Conservation (phyloP, 2,329 filamentous ascomycete species). For the Stemphylium beticola region DNA sequence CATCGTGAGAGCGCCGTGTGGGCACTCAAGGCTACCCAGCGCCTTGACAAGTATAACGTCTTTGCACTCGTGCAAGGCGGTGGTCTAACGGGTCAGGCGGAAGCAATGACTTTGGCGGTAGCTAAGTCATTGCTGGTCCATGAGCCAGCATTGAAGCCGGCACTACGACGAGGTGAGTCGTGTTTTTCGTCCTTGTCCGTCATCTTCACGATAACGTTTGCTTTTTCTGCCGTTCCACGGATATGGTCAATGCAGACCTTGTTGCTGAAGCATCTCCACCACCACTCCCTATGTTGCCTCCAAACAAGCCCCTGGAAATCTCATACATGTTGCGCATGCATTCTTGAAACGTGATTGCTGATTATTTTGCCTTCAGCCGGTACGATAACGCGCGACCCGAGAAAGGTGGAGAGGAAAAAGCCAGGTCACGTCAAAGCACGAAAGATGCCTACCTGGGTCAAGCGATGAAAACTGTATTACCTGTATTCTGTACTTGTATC, state of each 20-base stretch:
- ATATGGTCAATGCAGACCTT: constrained; percentile 2
- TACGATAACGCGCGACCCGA: constrained; percentile 86
- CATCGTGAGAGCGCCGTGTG: constrained; percentile 94
- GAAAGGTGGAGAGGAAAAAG: constrained; percentile 98
- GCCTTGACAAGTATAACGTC: constrained; percentile 96
- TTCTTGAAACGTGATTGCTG: constrained; percentile 45
- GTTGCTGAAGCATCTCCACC: constrained; percentile 6
- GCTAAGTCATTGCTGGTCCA: constrained; percentile 87
- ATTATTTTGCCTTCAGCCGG: constrained; percentile 69
- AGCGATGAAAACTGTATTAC: constrained; percentile 61
- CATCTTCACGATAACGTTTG: constrained; percentile 2
- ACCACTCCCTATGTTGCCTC: constrained; percentile 10
- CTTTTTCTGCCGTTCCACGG: constrained; percentile 1
- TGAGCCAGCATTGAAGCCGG: constrained; percentile 88
- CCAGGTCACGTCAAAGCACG: constrained; percentile 93
- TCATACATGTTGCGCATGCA: constrained; percentile 15
- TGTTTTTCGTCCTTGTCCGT: constrained; percentile 1
- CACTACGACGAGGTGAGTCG: constrained; percentile 82
- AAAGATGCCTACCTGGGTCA: constrained; percentile 99
- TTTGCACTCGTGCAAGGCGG: constrained; percentile 86
- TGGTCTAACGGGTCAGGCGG: constrained; percentile 92
- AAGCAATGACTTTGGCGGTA: constrained; percentile 89
- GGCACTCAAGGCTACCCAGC: constrained; percentile 80
- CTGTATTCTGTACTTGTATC: constrained; percentile 33
- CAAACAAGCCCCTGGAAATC: constrained; percentile 8